A percentile compares a stretch with the other conserved stretches of the same genome.
Evolutionary conservation across 2,329 filamentous ascomycete species (phyloP).

Genomic region (Sarocladium kiliense): DNA sequence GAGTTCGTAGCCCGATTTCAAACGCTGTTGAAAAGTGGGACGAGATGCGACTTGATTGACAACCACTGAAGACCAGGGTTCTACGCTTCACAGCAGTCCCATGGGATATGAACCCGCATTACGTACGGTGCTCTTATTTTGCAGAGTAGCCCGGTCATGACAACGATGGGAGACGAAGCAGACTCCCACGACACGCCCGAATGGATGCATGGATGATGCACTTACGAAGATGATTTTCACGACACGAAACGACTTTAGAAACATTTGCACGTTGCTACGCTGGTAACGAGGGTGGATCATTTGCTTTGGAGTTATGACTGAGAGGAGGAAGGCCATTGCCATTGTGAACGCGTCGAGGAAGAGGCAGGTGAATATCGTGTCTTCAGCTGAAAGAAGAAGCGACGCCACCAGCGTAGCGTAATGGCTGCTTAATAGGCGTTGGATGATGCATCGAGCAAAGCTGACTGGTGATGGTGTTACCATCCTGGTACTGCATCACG

Average conservation of each 20-base stretch:
- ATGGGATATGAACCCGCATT: not conserved
- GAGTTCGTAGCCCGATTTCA: conserved; percentile 16
- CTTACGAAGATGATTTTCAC: not conserved
- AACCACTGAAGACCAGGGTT: not conserved
- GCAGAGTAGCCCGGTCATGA: not conserved
- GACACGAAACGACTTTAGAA: not conserved
- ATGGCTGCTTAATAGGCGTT: too few species aligned
- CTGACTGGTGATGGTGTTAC: too few species aligned
- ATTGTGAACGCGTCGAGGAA: not conserved
- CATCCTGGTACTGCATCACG: too few species aligned
- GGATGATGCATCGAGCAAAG: too few species aligned
- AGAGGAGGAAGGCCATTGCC: not conserved
- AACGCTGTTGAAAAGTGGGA: not conserved
- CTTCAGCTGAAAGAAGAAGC: too few species aligned
- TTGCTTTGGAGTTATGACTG: not conserved
- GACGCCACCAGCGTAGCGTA: too few species aligned
- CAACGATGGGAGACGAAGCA: not conserved
- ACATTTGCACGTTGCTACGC: conserved; percentile 1
- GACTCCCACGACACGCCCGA: not conserved
- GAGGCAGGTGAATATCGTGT: too few species aligned
- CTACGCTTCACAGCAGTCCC: not conserved
- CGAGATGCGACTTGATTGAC: not conserved
- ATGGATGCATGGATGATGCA: not conserved
- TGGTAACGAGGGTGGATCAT: not conserved
- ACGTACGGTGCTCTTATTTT: not conserved